Conservation (phyloP, 257 asterid genomes). For the Forsythia viridissima region DNA sequence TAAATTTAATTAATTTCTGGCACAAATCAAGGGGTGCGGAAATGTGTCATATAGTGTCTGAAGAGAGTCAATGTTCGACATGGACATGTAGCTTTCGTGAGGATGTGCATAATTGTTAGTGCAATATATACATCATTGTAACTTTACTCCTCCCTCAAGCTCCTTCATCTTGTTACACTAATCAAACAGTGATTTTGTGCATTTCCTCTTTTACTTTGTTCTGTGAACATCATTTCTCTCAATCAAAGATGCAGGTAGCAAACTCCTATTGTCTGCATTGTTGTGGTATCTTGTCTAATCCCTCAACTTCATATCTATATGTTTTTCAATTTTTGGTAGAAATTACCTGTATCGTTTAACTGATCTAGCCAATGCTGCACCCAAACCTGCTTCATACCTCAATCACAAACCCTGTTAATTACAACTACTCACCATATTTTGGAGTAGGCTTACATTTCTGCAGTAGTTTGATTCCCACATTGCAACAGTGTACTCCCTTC, state of each 20-base stretch:
- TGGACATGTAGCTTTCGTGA: not conserved
- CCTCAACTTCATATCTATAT: not conserved
- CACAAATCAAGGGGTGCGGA: not conserved
- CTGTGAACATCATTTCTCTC: not conserved
- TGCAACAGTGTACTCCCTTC: slow-evolving; percentile 12
- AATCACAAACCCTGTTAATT: slow-evolving; percentile 10
- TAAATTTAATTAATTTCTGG: not conserved
- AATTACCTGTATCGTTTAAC: not conserved
- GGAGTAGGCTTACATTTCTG: not conserved
- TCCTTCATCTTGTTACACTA: not conserved
- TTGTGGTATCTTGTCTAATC: not conserved
- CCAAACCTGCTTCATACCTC: slow-evolving; percentile 13
- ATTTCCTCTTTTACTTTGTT: not conserved
- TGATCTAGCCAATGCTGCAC: slow-evolving; percentile 4
- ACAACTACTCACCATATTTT: not conserved
- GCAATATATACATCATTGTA: not conserved
- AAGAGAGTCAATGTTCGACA: not conserved
- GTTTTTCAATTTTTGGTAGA: not conserved
- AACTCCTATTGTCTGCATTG: not conserved
- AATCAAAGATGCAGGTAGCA: not conserved
- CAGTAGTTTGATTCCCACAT: slow-evolving; percentile 7
- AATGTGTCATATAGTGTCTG: not conserved
- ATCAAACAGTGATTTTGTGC: not conserved
- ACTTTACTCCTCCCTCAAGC: not conserved
- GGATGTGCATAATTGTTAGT: not conserved